A percentile compares a stretch with the other conserved stretches of the same genome.
Evolutionary conservation across 2,329 filamentous ascomycete species (phyloP).

Genomic region (Metarhizium album): DNA sequence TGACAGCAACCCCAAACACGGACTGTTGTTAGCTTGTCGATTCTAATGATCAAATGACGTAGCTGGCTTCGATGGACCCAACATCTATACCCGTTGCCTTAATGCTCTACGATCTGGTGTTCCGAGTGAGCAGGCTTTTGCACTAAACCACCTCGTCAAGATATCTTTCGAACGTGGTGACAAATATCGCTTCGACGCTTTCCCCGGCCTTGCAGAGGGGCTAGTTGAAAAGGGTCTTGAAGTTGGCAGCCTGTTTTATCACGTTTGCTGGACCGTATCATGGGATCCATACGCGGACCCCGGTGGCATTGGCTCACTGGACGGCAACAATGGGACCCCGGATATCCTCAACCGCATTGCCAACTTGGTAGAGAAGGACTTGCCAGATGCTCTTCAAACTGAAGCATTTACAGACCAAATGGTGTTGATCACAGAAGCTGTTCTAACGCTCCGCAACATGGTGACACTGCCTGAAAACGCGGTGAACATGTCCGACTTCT

Average conservation of each 20-base stretch:
- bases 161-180: constrained; percentile 92
- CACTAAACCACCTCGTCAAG: constrained; percentile 84
- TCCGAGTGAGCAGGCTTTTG: constrained; percentile 78
- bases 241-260: constrained; percentile 67
- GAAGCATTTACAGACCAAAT: constrained; percentile 60
- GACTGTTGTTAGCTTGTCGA: neutral
- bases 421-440: constrained; percentile 72
- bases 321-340: constrained; percentile 38
- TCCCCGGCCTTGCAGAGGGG: constrained; percentile 77
- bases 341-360: constrained; percentile 56
- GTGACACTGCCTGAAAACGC: constrained; percentile 88
- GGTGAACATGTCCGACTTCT: constrained; percentile 63
- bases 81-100: constrained; percentile 84
- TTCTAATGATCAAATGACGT: constrained; percentile 8
- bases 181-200: constrained; percentile 91
- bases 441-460: constrained; percentile 88
- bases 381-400: constrained; percentile 61
- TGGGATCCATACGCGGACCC: constrained; percentile 49
- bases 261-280: constrained; percentile 69
- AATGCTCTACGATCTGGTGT: constrained; percentile 74
- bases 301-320: constrained; percentile 34
- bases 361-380: constrained; percentile 45
- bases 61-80: constrained; percentile 62
- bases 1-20: constrained; percentile 11
- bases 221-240: constrained; percentile 77